A percentile compares a stretch with the other conserved stretches of the same genome.
Conservation (phyloP, 2,329 filamentous ascomycete species). For the Aspergillus sp. region DNA sequence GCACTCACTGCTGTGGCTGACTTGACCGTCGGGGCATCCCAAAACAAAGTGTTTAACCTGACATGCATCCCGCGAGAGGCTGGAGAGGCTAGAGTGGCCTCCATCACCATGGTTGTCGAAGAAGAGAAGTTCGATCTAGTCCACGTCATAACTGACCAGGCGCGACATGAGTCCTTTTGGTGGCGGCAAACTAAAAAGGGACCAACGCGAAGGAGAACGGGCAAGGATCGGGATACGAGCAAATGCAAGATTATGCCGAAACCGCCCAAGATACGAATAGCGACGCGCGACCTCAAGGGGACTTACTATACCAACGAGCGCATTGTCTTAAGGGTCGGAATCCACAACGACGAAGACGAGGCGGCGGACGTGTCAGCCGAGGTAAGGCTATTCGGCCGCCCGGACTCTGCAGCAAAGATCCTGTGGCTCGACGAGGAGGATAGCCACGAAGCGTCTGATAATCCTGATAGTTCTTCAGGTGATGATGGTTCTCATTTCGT, state of each 20-base stretch:
- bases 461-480: conserved; percentile 16
- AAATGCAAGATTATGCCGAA: conserved; percentile 69
- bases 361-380: conserved; percentile 64
- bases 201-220: conserved; percentile 28
- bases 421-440: conserved; percentile 37
- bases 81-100: conserved; percentile 61
- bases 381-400: conserved; percentile 54
- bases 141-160: conserved; percentile 48
- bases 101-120: conserved; percentile 54
- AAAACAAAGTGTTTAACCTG: conserved; percentile 62
- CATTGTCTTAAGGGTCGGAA: conserved; percentile 57
- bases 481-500: conserved; percentile 22
- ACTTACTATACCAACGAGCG: conserved; percentile 81
- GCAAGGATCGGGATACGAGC: conserved; percentile 40
- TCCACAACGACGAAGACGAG: conserved; percentile 76
- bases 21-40: conserved; percentile 56
- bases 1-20: conserved; percentile 50
- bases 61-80: conserved; percentile 68
- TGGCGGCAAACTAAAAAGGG: conserved; percentile 33
- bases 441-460: conserved; percentile 10
- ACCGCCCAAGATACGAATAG: conserved; percentile 81
- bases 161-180: conserved; percentile 28
- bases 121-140: conserved; percentile 58
- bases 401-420: conserved; percentile 37
- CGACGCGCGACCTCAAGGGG: conserved; percentile 50